Conservation (phyloP, 202 grass and related monocot species). For the Saccharum hybrid region DNA sequence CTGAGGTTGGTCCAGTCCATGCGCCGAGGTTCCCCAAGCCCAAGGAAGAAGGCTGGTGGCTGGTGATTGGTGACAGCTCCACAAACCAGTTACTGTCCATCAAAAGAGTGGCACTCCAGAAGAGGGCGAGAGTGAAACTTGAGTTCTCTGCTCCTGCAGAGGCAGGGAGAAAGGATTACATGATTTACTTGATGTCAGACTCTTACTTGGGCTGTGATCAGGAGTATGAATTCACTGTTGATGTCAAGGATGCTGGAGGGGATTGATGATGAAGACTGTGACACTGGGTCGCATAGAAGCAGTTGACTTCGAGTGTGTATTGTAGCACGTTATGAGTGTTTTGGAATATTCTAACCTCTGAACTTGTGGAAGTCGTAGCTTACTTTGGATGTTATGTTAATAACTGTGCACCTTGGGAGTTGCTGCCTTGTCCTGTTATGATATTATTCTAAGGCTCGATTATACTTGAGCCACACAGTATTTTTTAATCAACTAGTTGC, state of each 20-base stretch:
- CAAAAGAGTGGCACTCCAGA: constrained; percentile 75
- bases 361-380: neutral
- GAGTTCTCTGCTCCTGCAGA: constrained; percentile 66
- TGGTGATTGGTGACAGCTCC: constrained; percentile 71
- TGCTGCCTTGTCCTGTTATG: neutral
- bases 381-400: neutral
- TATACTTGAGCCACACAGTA: too few species aligned
- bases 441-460: neutral
- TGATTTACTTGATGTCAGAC: constrained; percentile 90
- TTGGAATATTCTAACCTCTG: neutral
- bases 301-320: too few species aligned
- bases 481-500: too few species aligned
- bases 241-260: constrained; percentile 66
- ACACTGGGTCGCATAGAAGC: neutral
- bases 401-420: neutral
- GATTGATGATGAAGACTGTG: constrained; percentile 22
- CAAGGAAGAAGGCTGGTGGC: constrained; percentile 98
- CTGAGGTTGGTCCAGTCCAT: constrained; percentile 78
- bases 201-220: constrained; percentile 92
- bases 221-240: constrained; percentile 71
- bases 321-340: neutral
- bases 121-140: constrained; percentile 74
- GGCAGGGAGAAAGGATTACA: constrained; percentile 65
- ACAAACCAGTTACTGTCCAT: constrained; percentile 83
- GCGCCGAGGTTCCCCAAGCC: constrained; percentile 74